Evolutionary conservation across 2,329 filamentous ascomycete species (phyloP).

Genomic region (Botrytis medusae): DNA sequence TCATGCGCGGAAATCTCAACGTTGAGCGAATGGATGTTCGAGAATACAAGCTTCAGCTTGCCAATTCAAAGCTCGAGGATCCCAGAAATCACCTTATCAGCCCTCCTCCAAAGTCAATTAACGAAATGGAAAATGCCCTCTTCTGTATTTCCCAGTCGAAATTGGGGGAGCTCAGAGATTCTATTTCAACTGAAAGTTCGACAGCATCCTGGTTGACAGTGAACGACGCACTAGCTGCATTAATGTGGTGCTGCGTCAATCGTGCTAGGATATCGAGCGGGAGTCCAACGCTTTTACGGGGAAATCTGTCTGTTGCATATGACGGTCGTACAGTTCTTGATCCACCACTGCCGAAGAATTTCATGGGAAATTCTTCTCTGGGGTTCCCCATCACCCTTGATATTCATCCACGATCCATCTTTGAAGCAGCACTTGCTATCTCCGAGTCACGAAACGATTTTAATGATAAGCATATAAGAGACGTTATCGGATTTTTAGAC

Average conservation of each 20-base stretch:
- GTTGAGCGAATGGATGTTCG: constrained; percentile 12
- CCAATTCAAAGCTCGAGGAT: constrained; percentile 12
- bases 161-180: background rate
- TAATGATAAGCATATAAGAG: constrained; percentile 3
- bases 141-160: constrained; percentile 5
- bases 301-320: constrained; percentile 10
- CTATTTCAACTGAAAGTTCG: background rate
- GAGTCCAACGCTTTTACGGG: background rate
- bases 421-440: constrained; percentile 7
- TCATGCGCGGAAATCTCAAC: background rate
- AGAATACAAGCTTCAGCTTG: constrained; percentile 5
- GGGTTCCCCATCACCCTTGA: constrained; percentile 13
- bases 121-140: constrained; percentile 10
- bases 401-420: constrained; percentile 3
- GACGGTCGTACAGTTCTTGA: background rate
- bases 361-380: constrained; percentile 1
- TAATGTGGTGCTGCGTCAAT: constrained; percentile 9
- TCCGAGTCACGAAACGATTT: constrained; percentile 9
- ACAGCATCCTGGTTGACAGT: constrained; percentile 7
- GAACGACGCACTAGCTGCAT: constrained; percentile 2
- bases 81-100: background rate
- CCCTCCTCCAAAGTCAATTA: constrained; percentile 5
- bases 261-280: background rate
- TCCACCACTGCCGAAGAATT: constrained; percentile 2
- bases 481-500: background rate